Conservation (phyloP, 2,329 filamentous ascomycete genomes). For the Verticillium alfalfae region DNA sequence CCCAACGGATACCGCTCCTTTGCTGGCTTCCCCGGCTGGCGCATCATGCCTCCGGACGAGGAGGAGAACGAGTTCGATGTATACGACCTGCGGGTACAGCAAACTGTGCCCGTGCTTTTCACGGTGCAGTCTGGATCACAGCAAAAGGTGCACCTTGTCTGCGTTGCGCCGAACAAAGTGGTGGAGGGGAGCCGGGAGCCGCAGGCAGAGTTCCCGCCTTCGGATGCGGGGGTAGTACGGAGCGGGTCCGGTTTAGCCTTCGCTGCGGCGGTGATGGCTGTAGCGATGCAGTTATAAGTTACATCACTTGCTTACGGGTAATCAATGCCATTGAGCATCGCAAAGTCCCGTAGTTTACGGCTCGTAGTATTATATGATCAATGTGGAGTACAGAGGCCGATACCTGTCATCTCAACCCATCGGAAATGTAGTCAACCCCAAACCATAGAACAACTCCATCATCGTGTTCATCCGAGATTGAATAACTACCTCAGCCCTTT, state of each 20-base stretch:
- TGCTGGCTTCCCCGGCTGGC: neutral
- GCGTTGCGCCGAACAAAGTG: neutral
- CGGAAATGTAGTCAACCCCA: too few relatives aligned
- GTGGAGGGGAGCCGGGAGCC: constrained; percentile 2
- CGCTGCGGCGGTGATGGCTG: neutral
- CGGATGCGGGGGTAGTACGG: neutral
- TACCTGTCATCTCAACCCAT: too few relatives aligned
- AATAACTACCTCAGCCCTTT: too few relatives aligned
- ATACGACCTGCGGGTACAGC: constrained; percentile 1
- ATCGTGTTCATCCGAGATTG: too few relatives aligned
- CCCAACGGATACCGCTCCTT: neutral
- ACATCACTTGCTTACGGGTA: too few relatives aligned
- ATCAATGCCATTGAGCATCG: too few relatives aligned
- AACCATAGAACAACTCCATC: too few relatives aligned
- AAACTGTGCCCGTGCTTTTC: constrained; percentile 1
- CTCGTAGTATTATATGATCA: too few relatives aligned
- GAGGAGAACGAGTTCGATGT: neutral
- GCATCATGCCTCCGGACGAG: neutral
- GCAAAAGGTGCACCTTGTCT: neutral
- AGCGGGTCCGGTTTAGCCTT: neutral
- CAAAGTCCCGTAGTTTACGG: too few relatives aligned
- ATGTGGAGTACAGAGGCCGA: too few relatives aligned
- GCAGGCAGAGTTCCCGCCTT: neutral
- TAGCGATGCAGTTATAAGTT: neutral
- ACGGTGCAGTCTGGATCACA: neutral